These are phyloP conservation scores for Apiospora sp. DNA, from an alignment of 2,329 filamentous ascomycete genomes.

Conservation along the genomic window DNA sequence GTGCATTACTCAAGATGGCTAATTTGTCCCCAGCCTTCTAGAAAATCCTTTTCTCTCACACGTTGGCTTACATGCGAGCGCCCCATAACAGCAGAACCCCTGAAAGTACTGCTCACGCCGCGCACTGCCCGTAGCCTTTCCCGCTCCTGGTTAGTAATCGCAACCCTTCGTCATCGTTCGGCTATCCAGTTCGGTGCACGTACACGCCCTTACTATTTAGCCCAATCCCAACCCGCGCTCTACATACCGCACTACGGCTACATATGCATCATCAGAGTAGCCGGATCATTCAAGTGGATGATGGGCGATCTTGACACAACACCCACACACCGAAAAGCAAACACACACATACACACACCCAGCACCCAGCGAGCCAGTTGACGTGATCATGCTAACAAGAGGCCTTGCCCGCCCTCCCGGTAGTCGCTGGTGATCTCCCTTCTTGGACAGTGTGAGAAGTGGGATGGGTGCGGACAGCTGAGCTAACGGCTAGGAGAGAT, in stretches of 20 bases:
- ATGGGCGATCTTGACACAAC: slow-evolving; percentile 21
- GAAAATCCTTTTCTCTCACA: slow-evolving; percentile 22
- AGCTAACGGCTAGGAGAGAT: neutral
- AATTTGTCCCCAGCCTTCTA: slow-evolving; percentile 27
- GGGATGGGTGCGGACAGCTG: neutral
- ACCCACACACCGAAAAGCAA: slow-evolving; percentile 18
- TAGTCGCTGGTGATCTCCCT: neutral
- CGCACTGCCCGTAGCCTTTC: neutral
- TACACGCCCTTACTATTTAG: slow-evolving; percentile 6
- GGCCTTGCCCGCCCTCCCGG: slow-evolving; percentile 13
- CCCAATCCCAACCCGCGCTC: slow-evolving; percentile 13
- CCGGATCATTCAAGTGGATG: slow-evolving; percentile 5
- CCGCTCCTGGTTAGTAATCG: neutral
- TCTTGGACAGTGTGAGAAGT: neutral
- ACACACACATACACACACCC: neutral
- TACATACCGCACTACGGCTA: neutral
- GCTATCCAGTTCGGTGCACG: slow-evolving; percentile 9
- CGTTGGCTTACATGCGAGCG: neutral
- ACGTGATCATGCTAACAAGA: slow-evolving; percentile 1
- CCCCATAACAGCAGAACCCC: neutral
- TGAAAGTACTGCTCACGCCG: neutral
- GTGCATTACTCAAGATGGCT: slow-evolving; percentile 37
- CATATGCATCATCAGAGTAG: slow-evolving; percentile 15
- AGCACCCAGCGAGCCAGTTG: neutral
- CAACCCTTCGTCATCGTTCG: slow-evolving; percentile 11